A percentile compares a stretch with the other conserved stretches of the same genome.
Evolutionary conservation across 1,139 yeast genomes (phyloP).

Genomic region (Schizosaccharomyces versatilis): DNA sequence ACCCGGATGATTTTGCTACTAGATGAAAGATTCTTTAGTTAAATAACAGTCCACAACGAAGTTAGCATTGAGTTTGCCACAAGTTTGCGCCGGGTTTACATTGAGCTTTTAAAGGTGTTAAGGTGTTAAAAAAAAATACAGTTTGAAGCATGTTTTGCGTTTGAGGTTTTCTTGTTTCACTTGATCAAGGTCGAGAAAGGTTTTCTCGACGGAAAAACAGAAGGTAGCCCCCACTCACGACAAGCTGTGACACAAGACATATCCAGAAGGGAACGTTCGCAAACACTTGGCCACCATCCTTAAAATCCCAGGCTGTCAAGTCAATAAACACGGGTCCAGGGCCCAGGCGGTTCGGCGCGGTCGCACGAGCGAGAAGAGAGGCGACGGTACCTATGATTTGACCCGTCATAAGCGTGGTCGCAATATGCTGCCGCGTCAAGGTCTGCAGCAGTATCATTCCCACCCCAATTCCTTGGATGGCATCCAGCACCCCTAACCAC

Average conservation of each 20-base stretch:
- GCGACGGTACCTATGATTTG: slow-evolving; percentile 10
- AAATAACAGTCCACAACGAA: no score
- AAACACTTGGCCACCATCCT: slow-evolving; percentile 6
- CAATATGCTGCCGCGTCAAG: slow-evolving; percentile 10
- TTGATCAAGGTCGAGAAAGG: slow-evolving; percentile 1
- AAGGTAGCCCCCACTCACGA: slow-evolving; percentile 6
- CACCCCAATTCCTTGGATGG: slow-evolving; percentile 10
- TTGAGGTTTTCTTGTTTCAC: neutral
- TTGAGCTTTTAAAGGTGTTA: no score
- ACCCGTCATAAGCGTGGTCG: slow-evolving; percentile 9
- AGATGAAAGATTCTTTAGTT: no score
- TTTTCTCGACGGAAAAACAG: slow-evolving; percentile 7
- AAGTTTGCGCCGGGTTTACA: no score
- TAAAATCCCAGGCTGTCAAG: slow-evolving; percentile 8
- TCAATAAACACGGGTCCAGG: slow-evolving; percentile 9
- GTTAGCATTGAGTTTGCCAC: no score
- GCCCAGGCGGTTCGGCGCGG: slow-evolving; percentile 9
- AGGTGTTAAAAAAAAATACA: no score
- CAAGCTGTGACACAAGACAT: slow-evolving; percentile 5
- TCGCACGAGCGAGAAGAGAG: slow-evolving; percentile 9
- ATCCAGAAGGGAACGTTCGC: slow-evolving; percentile 6
- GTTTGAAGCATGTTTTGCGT: no score
- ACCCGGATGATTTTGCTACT: no score
- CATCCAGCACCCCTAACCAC: slow-evolving; percentile 11
- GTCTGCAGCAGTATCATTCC: slow-evolving; percentile 11